These are phyloP conservation scores for Przewalskia tangutica DNA, from an alignment of 257 asterid genomes.

Conservation along the genomic window DNA sequence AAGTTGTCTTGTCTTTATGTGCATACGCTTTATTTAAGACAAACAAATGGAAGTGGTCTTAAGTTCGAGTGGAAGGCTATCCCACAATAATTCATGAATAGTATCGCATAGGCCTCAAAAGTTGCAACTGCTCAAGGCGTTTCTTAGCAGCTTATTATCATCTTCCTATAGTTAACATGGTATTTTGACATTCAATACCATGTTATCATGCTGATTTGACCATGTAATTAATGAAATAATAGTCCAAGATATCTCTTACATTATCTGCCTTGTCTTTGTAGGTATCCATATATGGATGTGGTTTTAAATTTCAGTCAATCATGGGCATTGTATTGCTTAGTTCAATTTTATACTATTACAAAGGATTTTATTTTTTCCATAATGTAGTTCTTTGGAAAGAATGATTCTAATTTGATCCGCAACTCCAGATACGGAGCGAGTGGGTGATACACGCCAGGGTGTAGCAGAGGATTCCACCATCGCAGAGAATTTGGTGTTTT, in stretches of 20 bases:
- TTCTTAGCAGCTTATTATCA: background rate
- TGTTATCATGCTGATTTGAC: background rate
- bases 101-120: background rate
- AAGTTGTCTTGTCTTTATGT: background rate
- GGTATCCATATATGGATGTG: conserved; percentile 94
- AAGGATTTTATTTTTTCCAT: background rate
- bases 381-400: background rate
- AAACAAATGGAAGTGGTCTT: background rate
- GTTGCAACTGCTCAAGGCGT: background rate
- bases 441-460: background rate
- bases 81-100: background rate
- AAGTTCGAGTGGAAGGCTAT: background rate
- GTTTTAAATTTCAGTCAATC: conserved; percentile 93
- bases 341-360: conserved; percentile 81
- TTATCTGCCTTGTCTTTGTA: conserved; percentile 17
- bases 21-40: background rate
- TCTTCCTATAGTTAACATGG: background rate
- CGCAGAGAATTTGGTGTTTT: background rate
- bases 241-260: background rate
- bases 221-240: background rate
- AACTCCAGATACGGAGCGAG: background rate
- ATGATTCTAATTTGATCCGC: background rate
- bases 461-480: background rate
- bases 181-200: background rate
- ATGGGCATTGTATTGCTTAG: conserved; percentile 96